A percentile compares a stretch with the other conserved stretches of the same genome.
Evolutionary conservation across 2,329 filamentous ascomycete species (phyloP).

Genomic region (Immersiporthe knoxdaviesiana): DNA sequence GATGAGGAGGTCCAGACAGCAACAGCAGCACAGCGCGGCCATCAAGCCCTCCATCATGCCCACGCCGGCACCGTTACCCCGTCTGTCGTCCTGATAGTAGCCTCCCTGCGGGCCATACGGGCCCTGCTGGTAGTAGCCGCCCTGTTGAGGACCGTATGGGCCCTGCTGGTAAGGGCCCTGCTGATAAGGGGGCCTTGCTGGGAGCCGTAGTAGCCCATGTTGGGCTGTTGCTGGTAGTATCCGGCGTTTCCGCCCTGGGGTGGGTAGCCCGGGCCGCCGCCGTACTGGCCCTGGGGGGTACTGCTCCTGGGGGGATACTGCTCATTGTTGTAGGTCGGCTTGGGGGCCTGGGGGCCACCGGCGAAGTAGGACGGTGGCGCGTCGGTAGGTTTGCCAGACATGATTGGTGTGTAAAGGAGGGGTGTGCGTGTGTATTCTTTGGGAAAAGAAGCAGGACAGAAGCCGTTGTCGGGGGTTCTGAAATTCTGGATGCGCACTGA

Average conservation of each 20-base stretch:
- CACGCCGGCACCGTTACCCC: conserved; percentile 20
- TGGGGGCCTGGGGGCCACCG: conserved; percentile 21
- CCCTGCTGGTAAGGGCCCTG: conserved; percentile 14
- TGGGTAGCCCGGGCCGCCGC: conserved; percentile 15
- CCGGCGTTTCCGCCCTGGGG: conserved; percentile 12
- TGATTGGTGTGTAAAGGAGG: background rate
- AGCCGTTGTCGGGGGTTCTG: background rate
- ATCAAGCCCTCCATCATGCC: conserved; percentile 24
- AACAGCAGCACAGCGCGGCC: conserved; percentile 28
- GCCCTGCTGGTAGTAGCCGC: conserved; percentile 24
- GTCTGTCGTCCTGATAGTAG: conserved; percentile 24
- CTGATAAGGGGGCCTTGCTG: background rate
- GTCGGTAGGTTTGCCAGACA: conserved; percentile 26
- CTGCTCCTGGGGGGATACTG: conserved; percentile 19
- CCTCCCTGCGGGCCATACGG: conserved; percentile 10
- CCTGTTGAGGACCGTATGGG: conserved; percentile 16
- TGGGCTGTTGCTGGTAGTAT: conserved; percentile 21
- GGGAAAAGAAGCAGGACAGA: background rate
- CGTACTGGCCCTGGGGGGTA: conserved; percentile 17
- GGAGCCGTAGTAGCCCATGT: conserved; percentile 22
- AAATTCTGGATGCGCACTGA: background rate
- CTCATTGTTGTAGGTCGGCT: conserved; percentile 24
- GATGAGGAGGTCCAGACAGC: conserved; percentile 29
- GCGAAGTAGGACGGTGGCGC: conserved; percentile 28
- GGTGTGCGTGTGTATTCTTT: background rate